phyloP scores from a whole-genome alignment of 2,329 filamentous ascomycete genomes.

The Colletotrichum sublineola region DNA sequence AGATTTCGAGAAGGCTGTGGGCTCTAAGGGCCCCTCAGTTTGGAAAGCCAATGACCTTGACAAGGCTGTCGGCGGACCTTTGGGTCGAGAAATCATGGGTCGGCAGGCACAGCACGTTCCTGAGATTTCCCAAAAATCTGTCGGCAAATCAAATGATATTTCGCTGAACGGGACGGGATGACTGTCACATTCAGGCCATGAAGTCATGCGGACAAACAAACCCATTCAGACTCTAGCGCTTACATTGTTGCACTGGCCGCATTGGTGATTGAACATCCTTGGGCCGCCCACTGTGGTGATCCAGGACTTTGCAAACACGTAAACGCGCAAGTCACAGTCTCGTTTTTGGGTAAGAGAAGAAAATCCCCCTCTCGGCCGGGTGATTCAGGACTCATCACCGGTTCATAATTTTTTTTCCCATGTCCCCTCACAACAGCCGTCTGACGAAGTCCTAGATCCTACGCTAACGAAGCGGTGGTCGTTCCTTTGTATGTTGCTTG shows the following conservation, averaged over 20 bases:
- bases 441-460: background rate
- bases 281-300: background rate
- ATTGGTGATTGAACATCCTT: background rate
- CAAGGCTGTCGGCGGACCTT: background rate
- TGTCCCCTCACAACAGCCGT: background rate
- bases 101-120: background rate
- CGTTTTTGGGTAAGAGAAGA: background rate
- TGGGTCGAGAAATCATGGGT: background rate
- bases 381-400: background rate
- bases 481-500: background rate
- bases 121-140: background rate
- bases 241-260: background rate
- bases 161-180: background rate
- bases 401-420: background rate
- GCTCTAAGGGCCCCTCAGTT: background rate
- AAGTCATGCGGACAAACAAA: background rate
- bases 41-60: background rate
- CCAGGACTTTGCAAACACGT: background rate
- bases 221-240: constrained; percentile 4
- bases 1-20: background rate
- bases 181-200: constrained; percentile 9
- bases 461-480: background rate
- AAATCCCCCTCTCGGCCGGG: background rate
- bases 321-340: background rate
- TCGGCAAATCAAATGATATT: background rate